Conservation (phyloP, 2,329 filamentous ascomycete genomes). For the Didymella sp. region DNA sequence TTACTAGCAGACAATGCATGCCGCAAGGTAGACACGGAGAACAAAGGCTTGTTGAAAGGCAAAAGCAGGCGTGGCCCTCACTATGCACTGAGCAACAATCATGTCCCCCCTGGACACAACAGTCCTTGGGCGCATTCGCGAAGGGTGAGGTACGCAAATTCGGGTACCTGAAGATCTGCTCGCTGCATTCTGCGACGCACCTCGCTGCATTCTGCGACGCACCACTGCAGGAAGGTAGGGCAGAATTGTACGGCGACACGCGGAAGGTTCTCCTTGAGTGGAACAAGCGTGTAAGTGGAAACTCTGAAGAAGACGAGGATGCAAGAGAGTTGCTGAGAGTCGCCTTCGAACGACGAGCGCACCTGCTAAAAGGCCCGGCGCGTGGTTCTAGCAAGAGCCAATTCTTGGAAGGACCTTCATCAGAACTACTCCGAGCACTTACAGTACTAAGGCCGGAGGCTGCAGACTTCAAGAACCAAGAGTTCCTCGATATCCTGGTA, state of each 20-base stretch:
- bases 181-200: constrained; percentile 3
- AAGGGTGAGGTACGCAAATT: not conserved
- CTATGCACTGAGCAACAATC: not conserved
- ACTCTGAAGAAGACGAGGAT: not conserved
- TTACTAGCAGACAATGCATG: not conserved
- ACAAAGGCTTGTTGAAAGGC: not conserved
- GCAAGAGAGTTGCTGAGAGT: not conserved
- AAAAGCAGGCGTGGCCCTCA: not conserved
- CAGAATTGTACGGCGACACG: not conserved
- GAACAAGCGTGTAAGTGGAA: not conserved
- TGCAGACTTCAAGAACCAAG: constrained; percentile 21
- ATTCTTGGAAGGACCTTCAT: not conserved
- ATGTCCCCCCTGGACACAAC: not conserved
- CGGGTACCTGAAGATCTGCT: constrained; percentile 24
- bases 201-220: not conserved
- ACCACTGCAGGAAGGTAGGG: not conserved
- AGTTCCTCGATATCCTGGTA: constrained; percentile 22
- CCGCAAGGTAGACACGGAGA: not conserved
- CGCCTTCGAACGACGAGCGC: not conserved
- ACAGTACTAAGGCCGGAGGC: constrained; percentile 31
- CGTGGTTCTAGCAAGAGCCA: constrained; percentile 5
- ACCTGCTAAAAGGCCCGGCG: not conserved
- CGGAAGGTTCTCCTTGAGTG: not conserved
- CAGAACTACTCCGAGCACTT: constrained; percentile 22
- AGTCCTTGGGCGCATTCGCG: not conserved